phyloP scores from a whole-genome alignment of 2,329 filamentous ascomycete genomes.

The Hirsutella minnesotensis region DNA sequence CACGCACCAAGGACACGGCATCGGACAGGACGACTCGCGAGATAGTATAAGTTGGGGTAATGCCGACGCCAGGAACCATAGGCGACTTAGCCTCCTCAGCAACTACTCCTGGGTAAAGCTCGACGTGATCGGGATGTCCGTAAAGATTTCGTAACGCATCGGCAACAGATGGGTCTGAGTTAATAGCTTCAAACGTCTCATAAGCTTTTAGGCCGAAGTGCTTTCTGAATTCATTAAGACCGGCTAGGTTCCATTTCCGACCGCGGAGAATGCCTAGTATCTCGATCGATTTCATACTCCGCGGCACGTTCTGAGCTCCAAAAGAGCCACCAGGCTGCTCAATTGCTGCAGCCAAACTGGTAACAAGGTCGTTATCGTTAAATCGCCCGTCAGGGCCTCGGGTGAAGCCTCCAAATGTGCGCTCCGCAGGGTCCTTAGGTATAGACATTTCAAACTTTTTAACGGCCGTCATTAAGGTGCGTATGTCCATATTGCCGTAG shows the following conservation, averaged over 20 bases:
- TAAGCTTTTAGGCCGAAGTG: slow-evolving; percentile 70
- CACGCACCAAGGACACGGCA: slow-evolving; percentile 65
- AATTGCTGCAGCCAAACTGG: slow-evolving; percentile 55
- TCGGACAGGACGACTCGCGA: slow-evolving; percentile 68
- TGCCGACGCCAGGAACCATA: slow-evolving; percentile 63
- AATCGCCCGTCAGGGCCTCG: slow-evolving; percentile 56
- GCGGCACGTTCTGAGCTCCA: slow-evolving; percentile 62
- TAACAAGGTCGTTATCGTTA: slow-evolving; percentile 63
- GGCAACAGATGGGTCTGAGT: slow-evolving; percentile 60
- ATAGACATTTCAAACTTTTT: slow-evolving; percentile 49
- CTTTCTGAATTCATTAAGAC: slow-evolving; percentile 75
- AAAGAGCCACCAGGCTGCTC: slow-evolving; percentile 67
- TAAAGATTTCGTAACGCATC: slow-evolving; percentile 56
- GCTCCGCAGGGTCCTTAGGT: slow-evolving; percentile 53
- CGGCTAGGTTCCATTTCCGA: slow-evolving; percentile 64
- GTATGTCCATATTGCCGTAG: slow-evolving; percentile 43
- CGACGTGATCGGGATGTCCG: slow-evolving; percentile 67
- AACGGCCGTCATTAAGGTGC: slow-evolving; percentile 51
- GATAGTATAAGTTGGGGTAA: slow-evolving; percentile 65
- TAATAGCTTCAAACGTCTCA: slow-evolving; percentile 72
- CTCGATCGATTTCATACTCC: slow-evolving; percentile 62
- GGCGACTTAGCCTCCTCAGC: slow-evolving; percentile 64
- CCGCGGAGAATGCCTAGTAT: slow-evolving; percentile 71
- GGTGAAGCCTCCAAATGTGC: slow-evolving; percentile 54
- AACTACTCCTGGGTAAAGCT: slow-evolving; percentile 69